These are phyloP conservation scores for Chrysanthemum makinoi DNA, from an alignment of 129 eudicot genomes.

Conservation along the genomic window DNA sequence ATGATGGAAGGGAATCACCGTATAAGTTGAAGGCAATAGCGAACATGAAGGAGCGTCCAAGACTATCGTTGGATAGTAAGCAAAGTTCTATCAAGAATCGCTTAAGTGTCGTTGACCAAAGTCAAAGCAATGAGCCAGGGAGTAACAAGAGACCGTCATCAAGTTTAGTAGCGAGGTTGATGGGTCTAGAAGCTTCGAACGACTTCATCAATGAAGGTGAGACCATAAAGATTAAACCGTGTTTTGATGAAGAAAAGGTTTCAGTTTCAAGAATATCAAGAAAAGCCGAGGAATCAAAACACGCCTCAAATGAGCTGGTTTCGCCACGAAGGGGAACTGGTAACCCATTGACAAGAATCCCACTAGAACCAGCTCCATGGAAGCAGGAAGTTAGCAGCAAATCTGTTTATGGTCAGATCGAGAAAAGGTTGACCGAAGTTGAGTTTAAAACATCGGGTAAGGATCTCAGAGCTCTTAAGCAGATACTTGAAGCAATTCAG, in stretches of 20 bases:
- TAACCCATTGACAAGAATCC: slow-evolving; percentile 32
- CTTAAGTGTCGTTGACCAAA: slow-evolving; percentile 19
- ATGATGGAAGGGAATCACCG: slow-evolving; percentile 65
- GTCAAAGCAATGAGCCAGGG: slow-evolving; percentile 48
- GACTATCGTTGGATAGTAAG: slow-evolving; percentile 86
- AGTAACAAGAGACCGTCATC: slow-evolving; percentile 62
- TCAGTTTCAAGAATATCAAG: slow-evolving; percentile 35
- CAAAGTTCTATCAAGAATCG: slow-evolving; percentile 43
- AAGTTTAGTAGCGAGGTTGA: slow-evolving; percentile 69
- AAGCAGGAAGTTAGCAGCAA: slow-evolving; percentile 53
- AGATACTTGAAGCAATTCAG: slow-evolving; percentile 87
- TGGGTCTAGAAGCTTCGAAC: slow-evolving; percentile 75
- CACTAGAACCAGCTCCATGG: slow-evolving; percentile 84
- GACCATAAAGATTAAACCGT: slow-evolving; percentile 25
- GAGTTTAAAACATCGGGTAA: slow-evolving; percentile 86
- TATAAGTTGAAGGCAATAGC: slow-evolving; percentile 37
- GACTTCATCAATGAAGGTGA: slow-evolving; percentile 28
- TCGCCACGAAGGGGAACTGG: too few relatives aligned
- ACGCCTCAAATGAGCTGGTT: background rate
- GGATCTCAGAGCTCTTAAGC: slow-evolving; percentile 93
- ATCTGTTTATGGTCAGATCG: slow-evolving; percentile 72
- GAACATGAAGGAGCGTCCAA: slow-evolving; percentile 61
- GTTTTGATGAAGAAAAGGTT: slow-evolving; percentile 28
- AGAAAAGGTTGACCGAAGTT: slow-evolving; percentile 65
- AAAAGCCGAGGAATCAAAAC: slow-evolving; percentile 35